Conservation (phyloP, 352 stramenopile species). For the Pythium dissimile region DNA sequence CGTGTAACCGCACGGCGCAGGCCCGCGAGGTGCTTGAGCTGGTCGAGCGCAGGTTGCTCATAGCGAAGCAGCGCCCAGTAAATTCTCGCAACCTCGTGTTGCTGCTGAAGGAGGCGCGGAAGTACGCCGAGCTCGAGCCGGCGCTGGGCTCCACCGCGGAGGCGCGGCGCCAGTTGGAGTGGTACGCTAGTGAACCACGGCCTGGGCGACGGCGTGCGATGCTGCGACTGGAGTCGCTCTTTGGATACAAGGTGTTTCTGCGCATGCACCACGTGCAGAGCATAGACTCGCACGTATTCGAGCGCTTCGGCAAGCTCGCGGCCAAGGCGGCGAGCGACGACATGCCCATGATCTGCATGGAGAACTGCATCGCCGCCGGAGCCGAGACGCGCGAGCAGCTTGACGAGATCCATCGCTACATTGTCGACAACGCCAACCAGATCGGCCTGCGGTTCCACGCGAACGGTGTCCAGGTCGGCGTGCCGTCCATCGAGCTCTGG, state of each 20-base stretch:
- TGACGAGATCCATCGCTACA: not conserved
- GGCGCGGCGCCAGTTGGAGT: slow-evolving; percentile 1
- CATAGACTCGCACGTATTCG: not conserved
- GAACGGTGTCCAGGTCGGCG: not conserved
- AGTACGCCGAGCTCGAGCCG: not conserved
- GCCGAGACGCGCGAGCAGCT: not conserved
- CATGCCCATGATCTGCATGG: not conserved
- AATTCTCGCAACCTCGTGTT: not conserved
- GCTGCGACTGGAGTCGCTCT: not conserved
- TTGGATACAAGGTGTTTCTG: not conserved
- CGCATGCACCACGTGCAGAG: not conserved
- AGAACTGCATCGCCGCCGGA: not conserved
- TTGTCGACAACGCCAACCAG: not conserved
- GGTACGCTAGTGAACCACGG: slow-evolving; percentile 5
- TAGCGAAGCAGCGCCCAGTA: not conserved
- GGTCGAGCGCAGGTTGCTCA: slow-evolving; percentile 1
- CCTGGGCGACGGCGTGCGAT: not conserved
- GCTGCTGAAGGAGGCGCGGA: not conserved
- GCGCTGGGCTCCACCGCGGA: not conserved
- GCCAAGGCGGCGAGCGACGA: not conserved
- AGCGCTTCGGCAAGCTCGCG: not conserved
- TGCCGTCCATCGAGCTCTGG: not conserved
- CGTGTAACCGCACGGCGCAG: not conserved
- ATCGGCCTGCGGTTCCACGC: not conserved
- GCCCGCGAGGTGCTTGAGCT: not conserved